These are phyloP conservation scores for Paramecium sexaurelia DNA, from an alignment of 73 alveolate species.

Conservation along the genomic window DNA sequence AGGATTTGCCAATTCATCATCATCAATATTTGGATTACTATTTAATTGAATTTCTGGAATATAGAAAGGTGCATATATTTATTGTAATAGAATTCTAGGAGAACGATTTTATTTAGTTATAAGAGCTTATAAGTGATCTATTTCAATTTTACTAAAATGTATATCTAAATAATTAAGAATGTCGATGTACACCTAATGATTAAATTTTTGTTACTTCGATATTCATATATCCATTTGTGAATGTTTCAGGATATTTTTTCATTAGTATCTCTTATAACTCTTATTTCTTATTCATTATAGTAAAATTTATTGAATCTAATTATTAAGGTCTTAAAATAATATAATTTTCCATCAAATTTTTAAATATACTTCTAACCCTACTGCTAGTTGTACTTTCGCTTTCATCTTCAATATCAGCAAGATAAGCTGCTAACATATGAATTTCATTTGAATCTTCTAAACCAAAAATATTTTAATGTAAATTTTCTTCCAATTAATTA, in stretches of 20 bases:
- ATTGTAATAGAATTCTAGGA: neutral
- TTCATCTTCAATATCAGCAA: slow-evolving; percentile 29
- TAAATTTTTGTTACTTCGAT: neutral
- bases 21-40: neutral
- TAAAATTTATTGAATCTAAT: neutral
- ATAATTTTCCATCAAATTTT: slow-evolving; percentile 13
- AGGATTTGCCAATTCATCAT: neutral
- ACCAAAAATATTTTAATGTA: neutral
- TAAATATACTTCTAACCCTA: slow-evolving; percentile 45
- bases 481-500: neutral
- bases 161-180: neutral
- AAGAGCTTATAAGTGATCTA: neutral
- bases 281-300: neutral
- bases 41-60: neutral
- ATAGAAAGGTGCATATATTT: slow-evolving; percentile 9
- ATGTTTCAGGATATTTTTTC: slow-evolving; percentile 39
- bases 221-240: neutral
- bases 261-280: neutral
- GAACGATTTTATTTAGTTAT: neutral
- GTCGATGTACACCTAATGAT: neutral
- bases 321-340: neutral
- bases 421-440: neutral
- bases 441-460: slow-evolving; percentile 7
- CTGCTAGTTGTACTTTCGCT: neutral
- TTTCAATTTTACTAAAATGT: neutral